Evolutionary conservation across 2,329 filamentous ascomycete species (phyloP).

Genomic region (Ophiocordyceps robertsii): DNA sequence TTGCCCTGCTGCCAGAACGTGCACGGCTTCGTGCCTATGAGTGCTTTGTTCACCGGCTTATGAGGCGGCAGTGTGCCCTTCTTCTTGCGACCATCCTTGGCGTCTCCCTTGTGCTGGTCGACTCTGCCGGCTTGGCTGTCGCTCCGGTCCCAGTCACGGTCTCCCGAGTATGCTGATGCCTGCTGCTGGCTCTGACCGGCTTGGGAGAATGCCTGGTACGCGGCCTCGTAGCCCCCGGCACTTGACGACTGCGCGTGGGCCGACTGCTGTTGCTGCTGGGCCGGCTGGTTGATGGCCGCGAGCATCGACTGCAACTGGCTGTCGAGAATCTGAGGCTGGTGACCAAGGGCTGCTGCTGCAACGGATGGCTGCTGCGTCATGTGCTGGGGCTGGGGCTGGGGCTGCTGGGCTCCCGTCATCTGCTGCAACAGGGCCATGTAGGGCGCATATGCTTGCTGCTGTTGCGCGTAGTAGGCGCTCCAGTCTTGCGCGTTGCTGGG

Average conservation of each 20-base stretch:
- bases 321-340: conserved; percentile 18
- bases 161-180: conserved; percentile 11
- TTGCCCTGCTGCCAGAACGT: conserved; percentile 58
- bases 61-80: conserved; percentile 26
- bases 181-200: conserved; percentile 14
- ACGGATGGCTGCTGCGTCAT: not conserved
- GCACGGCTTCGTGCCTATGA: conserved; percentile 55
- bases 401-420: conserved; percentile 21
- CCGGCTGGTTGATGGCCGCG: conserved; percentile 26
- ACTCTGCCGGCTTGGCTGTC: conserved; percentile 4
- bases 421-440: conserved; percentile 29
- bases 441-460: conserved; percentile 20
- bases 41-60: conserved; percentile 36
- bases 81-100: conserved; percentile 26
- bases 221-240: conserved; percentile 15
- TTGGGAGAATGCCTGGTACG: conserved; percentile 17
- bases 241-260: not conserved
- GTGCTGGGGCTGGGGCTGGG: conserved; percentile 3
- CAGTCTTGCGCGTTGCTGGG: conserved; percentile 12
- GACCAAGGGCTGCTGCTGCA: not conserved
- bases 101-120: conserved; percentile 17
- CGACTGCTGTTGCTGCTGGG: conserved; percentile 7
- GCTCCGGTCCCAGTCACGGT: conserved; percentile 21
- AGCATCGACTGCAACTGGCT: conserved; percentile 29
- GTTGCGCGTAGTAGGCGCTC: conserved; percentile 14